Conservation (phyloP, 352 stramenopile species). For the Peronospora farinosa region DNA sequence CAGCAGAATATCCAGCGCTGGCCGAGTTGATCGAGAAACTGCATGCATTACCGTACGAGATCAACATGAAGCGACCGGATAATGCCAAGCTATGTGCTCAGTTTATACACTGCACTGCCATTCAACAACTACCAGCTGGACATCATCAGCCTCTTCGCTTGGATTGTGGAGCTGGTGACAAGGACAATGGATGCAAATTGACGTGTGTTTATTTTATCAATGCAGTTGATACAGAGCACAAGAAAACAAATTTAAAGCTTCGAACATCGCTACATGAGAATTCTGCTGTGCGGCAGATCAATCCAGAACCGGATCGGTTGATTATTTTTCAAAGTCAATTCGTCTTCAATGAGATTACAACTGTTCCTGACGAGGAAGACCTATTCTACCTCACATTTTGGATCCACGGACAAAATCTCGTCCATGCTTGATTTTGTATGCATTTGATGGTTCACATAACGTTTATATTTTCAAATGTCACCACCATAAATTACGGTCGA, state of each 20-base stretch:
- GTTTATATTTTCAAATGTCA: not conserved
- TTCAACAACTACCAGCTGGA: constrained; percentile 40
- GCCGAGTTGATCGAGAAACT: constrained; percentile 70
- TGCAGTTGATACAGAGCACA: constrained; percentile 8
- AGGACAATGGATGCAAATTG: constrained; percentile 76
- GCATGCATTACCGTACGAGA: constrained; percentile 70
- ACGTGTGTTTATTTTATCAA: constrained; percentile 73
- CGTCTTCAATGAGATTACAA: constrained; percentile 64
- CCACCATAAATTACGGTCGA: too few species aligned
- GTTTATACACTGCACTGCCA: constrained; percentile 55
- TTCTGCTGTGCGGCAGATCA: constrained; percentile 29
- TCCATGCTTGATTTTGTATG: constrained; percentile 9
- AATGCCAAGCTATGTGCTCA: constrained; percentile 51
- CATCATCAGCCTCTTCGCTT: constrained; percentile 51
- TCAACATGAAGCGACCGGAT: constrained; percentile 61
- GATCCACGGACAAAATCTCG: constrained; percentile 55
- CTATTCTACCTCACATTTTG: constrained; percentile 75
- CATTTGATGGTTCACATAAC: not conserved
- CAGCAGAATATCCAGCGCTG: constrained; percentile 54
- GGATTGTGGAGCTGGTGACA: constrained; percentile 58
- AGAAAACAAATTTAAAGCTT: constrained; percentile 28
- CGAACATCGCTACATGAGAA: constrained; percentile 28
- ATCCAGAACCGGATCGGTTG: constrained; percentile 40
- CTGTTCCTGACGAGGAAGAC: constrained; percentile 21
- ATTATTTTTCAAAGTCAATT: constrained; percentile 63